These are phyloP conservation scores for Candida koratica DNA, from an alignment of 805 yeast genomes.

Conservation along the genomic window DNA sequence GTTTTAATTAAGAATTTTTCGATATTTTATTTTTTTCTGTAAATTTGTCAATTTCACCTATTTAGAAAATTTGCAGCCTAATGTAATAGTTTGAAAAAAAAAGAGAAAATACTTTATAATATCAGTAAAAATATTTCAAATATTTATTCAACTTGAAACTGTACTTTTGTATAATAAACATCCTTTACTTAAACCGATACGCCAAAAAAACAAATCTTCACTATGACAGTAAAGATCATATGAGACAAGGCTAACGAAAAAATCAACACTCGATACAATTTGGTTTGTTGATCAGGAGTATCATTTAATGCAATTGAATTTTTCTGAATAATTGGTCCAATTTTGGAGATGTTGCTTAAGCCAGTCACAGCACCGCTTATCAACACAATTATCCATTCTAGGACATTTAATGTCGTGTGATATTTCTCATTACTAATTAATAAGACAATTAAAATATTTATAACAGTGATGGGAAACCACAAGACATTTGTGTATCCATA, in stretches of 20 bases:
- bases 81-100: too few species aligned
- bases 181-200: constrained; percentile 12
- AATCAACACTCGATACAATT: constrained; percentile 31
- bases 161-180: too few species aligned
- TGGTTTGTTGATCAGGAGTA: constrained; percentile 32
- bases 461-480: constrained; percentile 80
- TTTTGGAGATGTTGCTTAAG: constrained; percentile 46
- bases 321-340: constrained; percentile 34
- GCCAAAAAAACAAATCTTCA: constrained; percentile 64
- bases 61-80: background rate
- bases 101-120: too few species aligned
- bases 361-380: constrained; percentile 63
- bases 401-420: constrained; percentile 39
- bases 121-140: too few species aligned
- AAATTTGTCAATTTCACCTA: constrained; percentile 1
- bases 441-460: constrained; percentile 56
- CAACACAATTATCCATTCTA: constrained; percentile 62
- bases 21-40: too few species aligned
- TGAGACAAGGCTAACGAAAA: constrained; percentile 48
- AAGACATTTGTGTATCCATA: constrained; percentile 81
- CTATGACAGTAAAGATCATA: constrained; percentile 55
- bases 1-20: too few species aligned
- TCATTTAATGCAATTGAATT: constrained; percentile 31
- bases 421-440: constrained; percentile 34
- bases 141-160: too few species aligned